Conservation (phyloP, 768 basidiomycete genomes). For the Fomitopsis pulvina region DNA sequence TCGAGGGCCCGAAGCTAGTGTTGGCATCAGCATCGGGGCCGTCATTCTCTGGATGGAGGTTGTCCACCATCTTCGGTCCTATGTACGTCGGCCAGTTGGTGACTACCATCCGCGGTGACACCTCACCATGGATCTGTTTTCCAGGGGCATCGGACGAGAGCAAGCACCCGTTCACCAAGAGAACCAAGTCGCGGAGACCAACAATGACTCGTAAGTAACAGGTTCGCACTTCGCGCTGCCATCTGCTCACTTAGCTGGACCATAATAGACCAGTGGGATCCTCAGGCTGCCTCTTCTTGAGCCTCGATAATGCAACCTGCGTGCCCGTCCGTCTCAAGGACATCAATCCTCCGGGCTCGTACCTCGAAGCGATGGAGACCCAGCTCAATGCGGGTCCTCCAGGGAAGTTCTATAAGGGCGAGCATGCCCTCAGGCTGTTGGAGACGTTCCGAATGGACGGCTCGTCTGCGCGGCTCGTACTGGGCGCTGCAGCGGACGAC, state of each 20-base stretch:
- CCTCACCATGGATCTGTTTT: slow-evolving; percentile 6
- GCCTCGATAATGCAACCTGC: slow-evolving; percentile 41
- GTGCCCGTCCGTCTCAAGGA: slow-evolving; percentile 46
- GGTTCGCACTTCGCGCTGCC: background rate
- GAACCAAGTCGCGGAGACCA: background rate
- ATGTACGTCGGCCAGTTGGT: slow-evolving; percentile 45
- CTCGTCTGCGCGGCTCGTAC: slow-evolving; percentile 39
- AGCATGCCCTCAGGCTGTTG: slow-evolving; percentile 44
- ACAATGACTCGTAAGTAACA: background rate
- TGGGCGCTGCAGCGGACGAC: slow-evolving; percentile 33
- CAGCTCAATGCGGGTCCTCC: slow-evolving; percentile 35
- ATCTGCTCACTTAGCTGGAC: background rate
- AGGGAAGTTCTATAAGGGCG: slow-evolving; percentile 53
- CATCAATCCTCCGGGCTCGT: slow-evolving; percentile 22
- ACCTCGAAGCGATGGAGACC: slow-evolving; percentile 32
- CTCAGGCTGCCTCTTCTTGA: slow-evolving; percentile 28
- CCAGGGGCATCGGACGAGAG: slow-evolving; percentile 33
- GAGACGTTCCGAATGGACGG: slow-evolving; percentile 45
- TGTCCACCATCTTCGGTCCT: slow-evolving; percentile 62
- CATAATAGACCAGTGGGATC: slow-evolving; percentile 14
- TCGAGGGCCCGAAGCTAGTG: no score
- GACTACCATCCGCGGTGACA: no score
- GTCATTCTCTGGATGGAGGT: slow-evolving; percentile 30
- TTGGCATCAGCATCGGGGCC: background rate
- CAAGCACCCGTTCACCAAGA: background rate